Evolutionary conservation across 2,329 filamentous ascomycete species (phyloP), one percentile per base, ranked within the genome.

Genomic region (Furcasterigmium furcatum): DNA sequence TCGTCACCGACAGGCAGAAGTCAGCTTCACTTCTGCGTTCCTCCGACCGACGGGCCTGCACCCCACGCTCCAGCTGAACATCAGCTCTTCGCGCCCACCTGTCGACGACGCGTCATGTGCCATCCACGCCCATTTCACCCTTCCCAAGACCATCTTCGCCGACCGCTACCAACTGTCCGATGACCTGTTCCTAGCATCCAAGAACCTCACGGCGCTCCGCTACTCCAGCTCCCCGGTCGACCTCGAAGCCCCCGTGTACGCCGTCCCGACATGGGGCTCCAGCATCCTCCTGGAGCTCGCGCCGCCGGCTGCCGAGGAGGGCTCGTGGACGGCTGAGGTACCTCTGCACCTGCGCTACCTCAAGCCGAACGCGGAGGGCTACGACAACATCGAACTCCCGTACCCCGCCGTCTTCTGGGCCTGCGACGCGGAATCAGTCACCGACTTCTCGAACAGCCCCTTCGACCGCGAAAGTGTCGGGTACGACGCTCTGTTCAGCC

Each of bases 341-440:
- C 91, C 92, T 0, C 75, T 95, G 13, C 92, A 97, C 60, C 75
- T 96, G 4, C 86, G 92, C 25, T 97, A 96, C 62, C 74, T 95
- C 5, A 67, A 74, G 6, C 87, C 87, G 0, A 73, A 76, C 0
- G 62, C 65, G 36, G 73, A 73, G 3, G 84, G 84, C 3, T 72
- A 80, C 51, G 63, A 68, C 3, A 54, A 72, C 5, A 64, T 84
- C 1, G 68, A 81, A n/a, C 63, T 94, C 0, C 88, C 92, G 0
- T 91, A 87, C 70, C 92, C 92, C 0, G 79, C 81, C 0, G 79
- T 96, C 0, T 96, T 96, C 71, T 96, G 91, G 91, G 90, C 91
- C 1, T 97, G 92, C 59, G 74, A 79, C 8, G 79, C 84, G 0
- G 77, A 80, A 9, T 76, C 81, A 43, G 81, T 78, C 1, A 76